These are phyloP conservation scores for Lecanoromycetidae sp. DNA, from an alignment of 2,329 filamentous ascomycete species.

Conservation along the genomic window DNA sequence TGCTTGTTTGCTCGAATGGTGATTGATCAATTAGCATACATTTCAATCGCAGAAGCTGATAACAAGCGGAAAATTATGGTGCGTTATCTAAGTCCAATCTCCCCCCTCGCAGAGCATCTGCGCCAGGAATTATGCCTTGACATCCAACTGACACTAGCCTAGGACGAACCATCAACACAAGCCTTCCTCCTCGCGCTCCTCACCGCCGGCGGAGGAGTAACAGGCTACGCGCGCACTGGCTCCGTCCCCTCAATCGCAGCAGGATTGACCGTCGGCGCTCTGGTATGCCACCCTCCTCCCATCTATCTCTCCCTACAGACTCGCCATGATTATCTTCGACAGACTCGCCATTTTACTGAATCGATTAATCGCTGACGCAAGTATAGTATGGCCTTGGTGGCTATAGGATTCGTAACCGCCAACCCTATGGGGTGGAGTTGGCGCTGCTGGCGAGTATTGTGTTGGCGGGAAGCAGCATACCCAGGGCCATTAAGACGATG, in stretches of 20 bases:
- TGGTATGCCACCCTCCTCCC: constrained; percentile 32
- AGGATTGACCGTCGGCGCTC: constrained; percentile 65
- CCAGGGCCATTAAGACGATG: constrained; percentile 66
- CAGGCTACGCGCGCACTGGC: constrained; percentile 72
- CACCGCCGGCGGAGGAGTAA: constrained; percentile 75
- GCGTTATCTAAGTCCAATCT: neutral
- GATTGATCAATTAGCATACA: neutral
- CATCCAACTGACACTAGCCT: constrained; percentile 3
- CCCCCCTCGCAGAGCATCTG: too few species aligned
- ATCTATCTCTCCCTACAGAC: constrained; percentile 19
- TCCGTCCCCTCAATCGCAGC: constrained; percentile 80
- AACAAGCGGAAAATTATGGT: too few species aligned
- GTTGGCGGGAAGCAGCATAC: constrained; percentile 71
- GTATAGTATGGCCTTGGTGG: constrained; percentile 65
- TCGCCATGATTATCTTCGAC: constrained; percentile 16
- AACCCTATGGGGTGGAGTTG: constrained; percentile 75
- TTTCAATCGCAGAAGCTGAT: too few species aligned
- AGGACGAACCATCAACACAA: constrained; percentile 36
- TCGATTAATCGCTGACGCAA: neutral
- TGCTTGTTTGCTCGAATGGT: too few species aligned
- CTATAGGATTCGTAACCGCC: constrained; percentile 61
- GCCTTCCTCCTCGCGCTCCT: constrained; percentile 69
- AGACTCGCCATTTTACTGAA: neutral
- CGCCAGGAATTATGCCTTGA: too few species aligned
- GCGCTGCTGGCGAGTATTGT: constrained; percentile 80